A percentile compares a stretch with the other conserved stretches of the same genome.
Conservation (phyloP, 345 rosid species). For the Firmiana major region DNA sequence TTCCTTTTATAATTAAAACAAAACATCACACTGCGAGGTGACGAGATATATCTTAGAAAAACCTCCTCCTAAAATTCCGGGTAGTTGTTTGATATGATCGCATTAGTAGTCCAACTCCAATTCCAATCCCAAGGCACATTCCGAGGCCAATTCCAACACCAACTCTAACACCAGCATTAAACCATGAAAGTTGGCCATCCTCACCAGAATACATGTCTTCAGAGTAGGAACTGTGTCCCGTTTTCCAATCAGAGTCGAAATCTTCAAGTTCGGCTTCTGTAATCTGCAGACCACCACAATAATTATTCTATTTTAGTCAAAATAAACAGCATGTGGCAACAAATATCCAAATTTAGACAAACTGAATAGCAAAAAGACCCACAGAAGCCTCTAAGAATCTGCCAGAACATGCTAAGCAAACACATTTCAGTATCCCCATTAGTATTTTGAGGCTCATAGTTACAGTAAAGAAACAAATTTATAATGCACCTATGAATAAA, state of each 20-base stretch:
- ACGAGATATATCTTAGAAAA: slow-evolving; percentile 38
- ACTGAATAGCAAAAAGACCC: not conserved
- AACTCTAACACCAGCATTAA: slow-evolving; percentile 91
- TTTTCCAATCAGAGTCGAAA: slow-evolving; percentile 54
- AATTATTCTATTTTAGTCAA: not conserved
- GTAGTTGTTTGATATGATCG: slow-evolving; percentile 93
- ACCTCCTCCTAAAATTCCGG: slow-evolving; percentile 85
- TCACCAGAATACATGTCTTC: slow-evolving; percentile 70
- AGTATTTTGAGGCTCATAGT: not conserved
- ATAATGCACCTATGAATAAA: not conserved
- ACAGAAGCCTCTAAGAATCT: not conserved
- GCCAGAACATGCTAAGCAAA: not conserved
- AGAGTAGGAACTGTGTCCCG: slow-evolving; percentile 40
- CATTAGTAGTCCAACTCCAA: slow-evolving; percentile 94
- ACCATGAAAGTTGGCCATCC: slow-evolving; percentile 90
- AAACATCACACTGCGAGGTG: not conserved
- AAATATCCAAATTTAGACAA: not conserved
- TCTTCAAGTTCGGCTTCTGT: slow-evolving; percentile 47
- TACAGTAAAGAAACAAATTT: not conserved
- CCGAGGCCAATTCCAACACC: slow-evolving; percentile 97
- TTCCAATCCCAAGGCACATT: slow-evolving; percentile 84
- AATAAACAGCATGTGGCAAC: not conserved
- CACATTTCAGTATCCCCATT: not conserved
- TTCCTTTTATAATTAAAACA: slow-evolving; percentile 1
- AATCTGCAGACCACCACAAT: slow-evolving; percentile 36